Evolutionary conservation across 202 grass and related monocot genomes (phyloP), one percentile per base, ranked within the genome.

Genomic region (Saccharum hybrid): DNA sequence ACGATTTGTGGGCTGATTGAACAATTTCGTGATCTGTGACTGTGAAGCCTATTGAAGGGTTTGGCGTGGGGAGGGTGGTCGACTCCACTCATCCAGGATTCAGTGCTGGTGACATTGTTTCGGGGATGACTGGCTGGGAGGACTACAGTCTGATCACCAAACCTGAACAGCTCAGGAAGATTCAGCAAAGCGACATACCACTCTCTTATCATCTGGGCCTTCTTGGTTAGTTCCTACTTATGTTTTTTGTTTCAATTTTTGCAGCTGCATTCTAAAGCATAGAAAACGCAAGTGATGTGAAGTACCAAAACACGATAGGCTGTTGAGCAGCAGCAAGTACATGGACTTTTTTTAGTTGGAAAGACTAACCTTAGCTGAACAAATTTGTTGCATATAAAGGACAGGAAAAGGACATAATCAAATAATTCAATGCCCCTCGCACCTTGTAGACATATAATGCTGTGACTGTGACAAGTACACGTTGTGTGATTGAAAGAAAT

Each of bases 181-280:
- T 98, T 43, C 77, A 82, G 69, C 65, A 61, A 26, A 86, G 54
- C 16, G 87, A 91, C 52, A 62, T 91, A 42, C 95, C 90, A 4
- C 92, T 98, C 21, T 98, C 95, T 4, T 94, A 91, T 15, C 85
- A 98, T 68, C n/a, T 98, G 14, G 90, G 92, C 34, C 92, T 94
- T 23, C 87, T 94, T 37, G 92, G 92, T 98, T 21, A 42, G 88
- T 77, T 80, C 33, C 22, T 37, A 6, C 31, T 33, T 4, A 1
- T 18, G 7, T 5, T 54, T 76, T 12, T 54, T 34, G 2, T 39
- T 52, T 2, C 3, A 30, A 2, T 5, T 13, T 18, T 8, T 14
- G 57, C 36, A 19, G 33, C 43, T 59, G 34, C 7, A 43, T 57
- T 49, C 46, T 49, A 48, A 63, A 40, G 18, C 54, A 61, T 41